Percentiles rank a stretch among this genome's conserved stretches.
Conservation (phyloP, 2,329 filamentous ascomycete species). For the Pyrenophora seminiperda region DNA sequence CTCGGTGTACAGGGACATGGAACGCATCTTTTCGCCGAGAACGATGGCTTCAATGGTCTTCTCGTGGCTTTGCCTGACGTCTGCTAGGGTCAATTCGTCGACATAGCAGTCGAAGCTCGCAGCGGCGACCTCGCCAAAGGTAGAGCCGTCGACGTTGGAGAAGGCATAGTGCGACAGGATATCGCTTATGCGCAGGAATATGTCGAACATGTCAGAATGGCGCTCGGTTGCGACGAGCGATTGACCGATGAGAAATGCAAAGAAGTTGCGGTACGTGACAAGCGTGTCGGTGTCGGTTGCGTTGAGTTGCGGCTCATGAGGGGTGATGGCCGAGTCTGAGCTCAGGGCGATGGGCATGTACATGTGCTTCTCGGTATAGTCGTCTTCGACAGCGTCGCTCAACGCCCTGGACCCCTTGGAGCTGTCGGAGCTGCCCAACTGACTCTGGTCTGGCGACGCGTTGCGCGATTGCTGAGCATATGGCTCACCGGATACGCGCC, state of each 20-base stretch:
- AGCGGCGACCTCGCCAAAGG: slow-evolving; percentile 65
- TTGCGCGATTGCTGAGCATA: slow-evolving; percentile 39
- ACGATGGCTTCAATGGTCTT: slow-evolving; percentile 89
- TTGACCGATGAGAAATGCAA: slow-evolving; percentile 67
- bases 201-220: slow-evolving; percentile 61
- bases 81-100: slow-evolving; percentile 75
- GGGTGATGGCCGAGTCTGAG: slow-evolving; percentile 52
- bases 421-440: slow-evolving; percentile 49
- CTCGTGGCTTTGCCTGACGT: slow-evolving; percentile 80
- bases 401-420: slow-evolving; percentile 56
- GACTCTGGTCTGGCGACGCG: slow-evolving; percentile 40
- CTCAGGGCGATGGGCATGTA: slow-evolving; percentile 64
- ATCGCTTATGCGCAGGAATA: slow-evolving; percentile 65
- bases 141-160: slow-evolving; percentile 65
- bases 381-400: slow-evolving; percentile 56
- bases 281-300: slow-evolving; percentile 61
- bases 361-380: slow-evolving; percentile 57
- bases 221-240: slow-evolving; percentile 64
- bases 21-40: slow-evolving; percentile 87
- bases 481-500: slow-evolving; percentile 27
- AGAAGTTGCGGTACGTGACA: slow-evolving; percentile 65
- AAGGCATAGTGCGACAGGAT: slow-evolving; percentile 64
- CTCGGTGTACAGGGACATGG: slow-evolving; percentile 81
- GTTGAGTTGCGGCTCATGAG: slow-evolving; percentile 41
- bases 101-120: slow-evolving; percentile 75